A percentile compares a stretch with the other conserved stretches of the same genome.
Evolutionary conservation across 2,329 filamentous ascomycete genomes (phyloP).

Genomic region (Hymenoscyphus infarciens): DNA sequence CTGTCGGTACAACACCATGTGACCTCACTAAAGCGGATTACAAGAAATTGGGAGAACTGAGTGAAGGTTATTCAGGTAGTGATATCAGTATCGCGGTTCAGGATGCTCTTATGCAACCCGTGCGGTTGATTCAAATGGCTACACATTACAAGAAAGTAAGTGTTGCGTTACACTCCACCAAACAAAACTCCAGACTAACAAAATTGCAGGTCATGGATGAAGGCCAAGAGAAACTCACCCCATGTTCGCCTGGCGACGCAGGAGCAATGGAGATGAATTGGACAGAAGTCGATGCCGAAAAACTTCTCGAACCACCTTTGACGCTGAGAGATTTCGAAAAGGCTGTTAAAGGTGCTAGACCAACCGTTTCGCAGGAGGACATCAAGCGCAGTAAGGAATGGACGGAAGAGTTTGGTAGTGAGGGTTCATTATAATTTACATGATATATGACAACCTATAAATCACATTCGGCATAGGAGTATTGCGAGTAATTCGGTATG

Average conservation of each 20-base stretch:
- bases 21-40: conserved; percentile 76
- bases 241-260: conserved; percentile 86
- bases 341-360: conserved; percentile 81
- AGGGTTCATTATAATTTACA: conserved; percentile 51
- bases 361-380: conserved; percentile 86
- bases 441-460: background rate
- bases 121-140: conserved; percentile 92
- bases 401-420: conserved; percentile 94
- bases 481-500: conserved; percentile 5
- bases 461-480: background rate
- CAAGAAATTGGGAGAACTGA: conserved; percentile 72
- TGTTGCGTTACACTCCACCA: background rate
- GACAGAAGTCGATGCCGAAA: conserved; percentile 79
- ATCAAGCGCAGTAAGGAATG: conserved; percentile 82
- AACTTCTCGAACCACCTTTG: conserved; percentile 81
- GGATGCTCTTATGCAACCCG: conserved; percentile 94
- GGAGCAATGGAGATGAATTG: conserved; percentile 92
- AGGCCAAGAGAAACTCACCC: conserved; percentile 66
- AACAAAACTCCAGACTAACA: conserved; percentile 7
- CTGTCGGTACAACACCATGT: conserved; percentile 89
- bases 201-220: conserved; percentile 63
- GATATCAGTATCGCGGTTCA: conserved; percentile 97
- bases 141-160: conserved; percentile 93
- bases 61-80: conserved; percentile 91
- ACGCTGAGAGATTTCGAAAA: conserved; percentile 90